Evolutionary conservation across 805 yeast species (phyloP).

Genomic region (Ogataea pini): DNA sequence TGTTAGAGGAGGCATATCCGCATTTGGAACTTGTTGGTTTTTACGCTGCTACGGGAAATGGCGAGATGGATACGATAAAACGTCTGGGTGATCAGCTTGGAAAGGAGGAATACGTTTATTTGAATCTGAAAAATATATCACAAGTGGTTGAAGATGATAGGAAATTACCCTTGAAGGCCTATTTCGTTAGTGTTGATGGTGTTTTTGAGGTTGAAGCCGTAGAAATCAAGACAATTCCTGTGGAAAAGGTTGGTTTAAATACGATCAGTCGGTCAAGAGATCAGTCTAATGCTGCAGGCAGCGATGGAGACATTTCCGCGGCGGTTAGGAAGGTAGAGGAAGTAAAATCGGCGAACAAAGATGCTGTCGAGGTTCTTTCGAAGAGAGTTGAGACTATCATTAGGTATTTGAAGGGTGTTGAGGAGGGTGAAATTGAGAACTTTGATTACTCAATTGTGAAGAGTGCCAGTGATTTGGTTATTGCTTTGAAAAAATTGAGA

Average conservation of each 20-base stretch:
- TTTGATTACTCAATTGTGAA: slow-evolving; percentile 13
- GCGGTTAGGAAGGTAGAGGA: slow-evolving; percentile 3
- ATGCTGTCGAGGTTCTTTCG: slow-evolving; percentile 6
- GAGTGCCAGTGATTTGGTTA: slow-evolving; percentile 16
- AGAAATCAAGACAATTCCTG: slow-evolving; percentile 17
- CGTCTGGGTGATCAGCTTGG: not conserved
- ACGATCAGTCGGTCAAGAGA: slow-evolving; percentile 10
- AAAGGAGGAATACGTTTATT: not conserved
- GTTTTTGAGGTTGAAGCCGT: not conserved
- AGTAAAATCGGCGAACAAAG: slow-evolving; percentile 2
- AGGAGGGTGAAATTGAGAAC: slow-evolving; percentile 4
- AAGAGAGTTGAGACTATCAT: slow-evolving; percentile 12
- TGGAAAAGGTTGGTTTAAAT: slow-evolving; percentile 19
- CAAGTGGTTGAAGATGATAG: not conserved
- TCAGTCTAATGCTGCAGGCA: not conserved
- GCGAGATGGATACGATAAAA: not conserved
- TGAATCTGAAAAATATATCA: too few relatives aligned
- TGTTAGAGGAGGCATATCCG: slow-evolving; percentile 28
- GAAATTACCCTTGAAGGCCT: not conserved
- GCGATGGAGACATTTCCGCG: not conserved
- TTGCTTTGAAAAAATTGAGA: slow-evolving; percentile 10
- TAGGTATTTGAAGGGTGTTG: slow-evolving; percentile 14
- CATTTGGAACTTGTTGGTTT: slow-evolving; percentile 29
- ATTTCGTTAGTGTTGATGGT: not conserved
- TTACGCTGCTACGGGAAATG: slow-evolving; percentile 11